These are phyloP conservation scores for Aspergillus fumigatus DNA, from an alignment of 2,329 filamentous ascomycete species.

Conservation along the genomic window DNA sequence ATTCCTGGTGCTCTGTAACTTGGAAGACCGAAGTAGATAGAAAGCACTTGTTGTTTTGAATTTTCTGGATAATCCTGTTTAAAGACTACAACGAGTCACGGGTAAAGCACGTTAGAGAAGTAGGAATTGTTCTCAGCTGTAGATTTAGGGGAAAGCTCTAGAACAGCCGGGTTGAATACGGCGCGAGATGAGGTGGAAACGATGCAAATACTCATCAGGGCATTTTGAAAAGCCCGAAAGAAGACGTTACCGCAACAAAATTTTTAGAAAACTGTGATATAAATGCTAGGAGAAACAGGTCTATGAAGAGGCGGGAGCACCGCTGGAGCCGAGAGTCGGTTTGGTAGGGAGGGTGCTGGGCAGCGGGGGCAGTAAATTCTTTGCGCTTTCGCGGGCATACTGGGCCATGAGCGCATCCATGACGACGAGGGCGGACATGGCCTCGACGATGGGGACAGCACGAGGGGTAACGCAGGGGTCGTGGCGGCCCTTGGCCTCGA, in stretches of 20 bases:
- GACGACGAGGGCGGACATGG: slow-evolving; percentile 82
- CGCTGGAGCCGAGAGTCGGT: slow-evolving; percentile 15
- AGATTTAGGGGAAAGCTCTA: neutral
- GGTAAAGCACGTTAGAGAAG: neutral
- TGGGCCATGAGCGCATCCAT: slow-evolving; percentile 86
- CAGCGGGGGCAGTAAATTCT: slow-evolving; percentile 43
- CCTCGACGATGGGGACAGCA: slow-evolving; percentile 68
- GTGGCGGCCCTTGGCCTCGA: slow-evolving; percentile 90
- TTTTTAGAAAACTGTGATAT: neutral
- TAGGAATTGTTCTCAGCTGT: neutral
- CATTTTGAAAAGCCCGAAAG: neutral
- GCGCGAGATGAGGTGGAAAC: neutral
- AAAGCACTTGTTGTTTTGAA: neutral
- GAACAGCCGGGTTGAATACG: neutral
- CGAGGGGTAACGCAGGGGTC: slow-evolving; percentile 90
- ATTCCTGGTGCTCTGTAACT: neutral
- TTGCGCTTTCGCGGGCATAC: slow-evolving; percentile 56
- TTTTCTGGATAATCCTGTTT: neutral
- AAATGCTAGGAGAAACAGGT: neutral
- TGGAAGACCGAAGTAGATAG: neutral
- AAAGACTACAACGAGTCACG: neutral
- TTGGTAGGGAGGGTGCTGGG: slow-evolving; percentile 33
- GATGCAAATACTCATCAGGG: neutral
- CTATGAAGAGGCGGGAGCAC: neutral
- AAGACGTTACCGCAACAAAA: neutral